Evolutionary conservation across 2,329 filamentous ascomycete species (phyloP).

Genomic region (Fusarium veterinarium): DNA sequence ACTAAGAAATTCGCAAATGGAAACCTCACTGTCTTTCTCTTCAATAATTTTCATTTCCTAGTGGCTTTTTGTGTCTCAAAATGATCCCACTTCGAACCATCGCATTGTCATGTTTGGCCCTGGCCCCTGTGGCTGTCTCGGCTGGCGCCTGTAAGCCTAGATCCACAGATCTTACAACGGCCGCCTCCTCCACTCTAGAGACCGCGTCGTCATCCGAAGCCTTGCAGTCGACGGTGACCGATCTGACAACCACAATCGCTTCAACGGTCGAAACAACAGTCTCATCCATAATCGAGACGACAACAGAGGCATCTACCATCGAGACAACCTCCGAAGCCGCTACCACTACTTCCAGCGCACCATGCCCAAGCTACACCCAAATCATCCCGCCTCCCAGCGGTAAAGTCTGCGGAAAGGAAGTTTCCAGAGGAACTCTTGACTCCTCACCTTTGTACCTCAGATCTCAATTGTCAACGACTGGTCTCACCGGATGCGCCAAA

Average conservation of each 20-base stretch:
- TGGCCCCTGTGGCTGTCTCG: neutral
- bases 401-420: slow-evolving; percentile 4
- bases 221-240: fast-evolving
- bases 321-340: neutral
- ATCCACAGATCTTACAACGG: neutral
- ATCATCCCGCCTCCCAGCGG: neutral
- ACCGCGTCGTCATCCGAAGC: neutral
- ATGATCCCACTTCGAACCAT: neutral
- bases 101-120: neutral
- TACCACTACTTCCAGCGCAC: neutral
- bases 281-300: neutral
- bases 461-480: neutral
- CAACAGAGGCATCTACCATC: neutral
- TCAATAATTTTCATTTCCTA: fast-evolving
- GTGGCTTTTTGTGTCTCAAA: neutral
- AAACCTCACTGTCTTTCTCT: fast-evolving
- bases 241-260: too few species aligned
- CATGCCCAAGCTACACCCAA: slow-evolving; percentile 1
- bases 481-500: neutral
- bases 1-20: fast-evolving
- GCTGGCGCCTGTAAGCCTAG: slow-evolving; percentile 7
- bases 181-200: fast-evolving
- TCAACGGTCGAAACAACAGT: neutral
- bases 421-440: neutral
- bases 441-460: neutral